Percentiles rank a stretch among this genome's conserved stretches.
These are phyloP conservation scores for Phytophthora europaea DNA, from an alignment of 352 stramenopile species.

Conservation along the genomic window DNA sequence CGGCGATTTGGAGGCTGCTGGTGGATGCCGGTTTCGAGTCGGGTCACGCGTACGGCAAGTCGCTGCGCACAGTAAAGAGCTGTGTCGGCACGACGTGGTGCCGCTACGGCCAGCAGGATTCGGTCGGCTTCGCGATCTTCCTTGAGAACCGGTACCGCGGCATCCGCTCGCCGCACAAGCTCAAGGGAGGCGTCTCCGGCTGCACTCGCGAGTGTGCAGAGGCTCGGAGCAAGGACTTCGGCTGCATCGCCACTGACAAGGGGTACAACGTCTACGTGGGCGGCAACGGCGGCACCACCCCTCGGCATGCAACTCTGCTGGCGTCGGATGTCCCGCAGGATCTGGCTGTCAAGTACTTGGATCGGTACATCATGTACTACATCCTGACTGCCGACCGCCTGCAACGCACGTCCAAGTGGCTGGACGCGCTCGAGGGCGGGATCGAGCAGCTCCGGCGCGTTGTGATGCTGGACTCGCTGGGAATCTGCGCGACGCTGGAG, in stretches of 20 bases:
- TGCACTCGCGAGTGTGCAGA: conserved; percentile 94
- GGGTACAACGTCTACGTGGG: conserved; percentile 94
- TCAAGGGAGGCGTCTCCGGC: conserved; percentile 92
- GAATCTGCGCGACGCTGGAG: conserved; percentile 80
- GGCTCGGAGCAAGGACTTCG: conserved; percentile 94
- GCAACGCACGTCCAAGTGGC: conserved; percentile 90
- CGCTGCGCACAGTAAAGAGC: conserved; percentile 94
- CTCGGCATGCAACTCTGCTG: conserved; percentile 80
- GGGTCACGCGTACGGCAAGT: conserved; percentile 94
- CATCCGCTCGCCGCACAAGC: conserved; percentile 93
- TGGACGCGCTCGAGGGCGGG: conserved; percentile 82
- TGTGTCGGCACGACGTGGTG: conserved; percentile 95
- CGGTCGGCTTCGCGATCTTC: conserved; percentile 92
- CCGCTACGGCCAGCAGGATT: conserved; percentile 92
- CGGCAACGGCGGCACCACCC: conserved; percentile 91
- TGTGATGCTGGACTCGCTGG: conserved; percentile 92
- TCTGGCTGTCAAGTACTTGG: conserved; percentile 89
- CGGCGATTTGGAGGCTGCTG: conserved; percentile 94
- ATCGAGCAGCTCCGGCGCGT: conserved; percentile 64
- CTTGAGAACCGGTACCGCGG: conserved; percentile 95
- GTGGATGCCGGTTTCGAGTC: conserved; percentile 92
- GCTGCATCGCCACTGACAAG: conserved; percentile 93
- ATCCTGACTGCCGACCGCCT: conserved; percentile 79
- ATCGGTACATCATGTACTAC: conserved; percentile 94
- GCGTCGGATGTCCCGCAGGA: conserved; percentile 62